Percentiles rank a stretch among this genome's conserved stretches.
These are phyloP conservation scores for Acacia acuminata DNA, from an alignment of 306 rosid genomes.

Conservation along the genomic window DNA sequence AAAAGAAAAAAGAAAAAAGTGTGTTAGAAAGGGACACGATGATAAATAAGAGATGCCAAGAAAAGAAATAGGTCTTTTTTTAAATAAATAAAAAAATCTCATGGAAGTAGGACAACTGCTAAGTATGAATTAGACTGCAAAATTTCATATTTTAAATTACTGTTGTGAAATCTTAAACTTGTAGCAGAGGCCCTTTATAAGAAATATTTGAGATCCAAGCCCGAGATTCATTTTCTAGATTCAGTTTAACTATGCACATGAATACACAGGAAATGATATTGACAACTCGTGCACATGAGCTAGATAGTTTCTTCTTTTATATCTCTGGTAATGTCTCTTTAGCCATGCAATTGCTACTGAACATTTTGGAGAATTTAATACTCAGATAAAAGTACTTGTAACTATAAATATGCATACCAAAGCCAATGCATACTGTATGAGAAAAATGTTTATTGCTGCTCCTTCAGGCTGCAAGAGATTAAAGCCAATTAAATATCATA, in stretches of 20 bases:
- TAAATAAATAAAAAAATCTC: background rate
- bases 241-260: slow-evolving; percentile 6
- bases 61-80: background rate
- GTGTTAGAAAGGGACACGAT: background rate
- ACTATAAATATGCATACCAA: slow-evolving; percentile 58
- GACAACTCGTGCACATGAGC: background rate
- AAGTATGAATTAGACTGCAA: background rate
- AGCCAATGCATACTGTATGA: slow-evolving; percentile 89
- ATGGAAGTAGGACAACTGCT: background rate
- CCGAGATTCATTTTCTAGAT: background rate
- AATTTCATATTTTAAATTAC: background rate
- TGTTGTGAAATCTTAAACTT: background rate
- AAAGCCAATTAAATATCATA: slow-evolving; percentile 33
- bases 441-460: slow-evolving; percentile 67
- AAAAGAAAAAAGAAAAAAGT: background rate
- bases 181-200: background rate
- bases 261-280: background rate
- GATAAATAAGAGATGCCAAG: background rate
- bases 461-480: slow-evolving; percentile 89
- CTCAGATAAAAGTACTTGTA: slow-evolving; percentile 13
- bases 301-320: background rate
- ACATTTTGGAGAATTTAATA: slow-evolving; percentile 1
- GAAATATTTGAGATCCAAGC: background rate
- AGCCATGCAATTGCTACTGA: slow-evolving; percentile 7
- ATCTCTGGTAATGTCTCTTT: background rate